phyloP scores from a whole-genome alignment of 352 stramenopile species.

The Thraustotheca clavata region DNA sequence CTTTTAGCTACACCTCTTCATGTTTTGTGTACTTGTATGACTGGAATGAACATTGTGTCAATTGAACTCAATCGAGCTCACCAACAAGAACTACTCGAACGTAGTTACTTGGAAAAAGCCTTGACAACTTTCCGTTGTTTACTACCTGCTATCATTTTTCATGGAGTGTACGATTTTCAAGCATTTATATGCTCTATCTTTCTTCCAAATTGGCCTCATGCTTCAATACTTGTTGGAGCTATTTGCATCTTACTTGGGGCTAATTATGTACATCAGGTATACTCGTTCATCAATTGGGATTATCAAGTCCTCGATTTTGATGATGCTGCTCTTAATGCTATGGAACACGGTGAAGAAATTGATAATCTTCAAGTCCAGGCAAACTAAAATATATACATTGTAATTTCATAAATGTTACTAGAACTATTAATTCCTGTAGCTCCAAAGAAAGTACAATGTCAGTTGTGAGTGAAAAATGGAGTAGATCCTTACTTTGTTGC shows the following conservation, averaged over 20 bases:
- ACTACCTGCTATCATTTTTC: conserved; percentile 37
- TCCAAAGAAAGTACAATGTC: too few species aligned
- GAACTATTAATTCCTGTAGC: too few species aligned
- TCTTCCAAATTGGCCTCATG: not conserved
- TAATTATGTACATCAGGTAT: not conserved
- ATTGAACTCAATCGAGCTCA: conserved; percentile 27
- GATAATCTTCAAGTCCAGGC: too few species aligned
- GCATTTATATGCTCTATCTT: conserved; percentile 28
- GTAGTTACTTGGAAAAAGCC: conserved; percentile 19
- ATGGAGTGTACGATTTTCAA: conserved; percentile 54
- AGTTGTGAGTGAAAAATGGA: too few species aligned
- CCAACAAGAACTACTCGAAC: conserved; percentile 16
- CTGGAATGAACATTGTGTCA: conserved; percentile 45
- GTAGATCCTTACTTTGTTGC: too few species aligned
- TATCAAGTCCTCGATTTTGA: not conserved
- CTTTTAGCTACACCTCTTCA: conserved; percentile 45
- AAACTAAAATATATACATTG: too few species aligned
- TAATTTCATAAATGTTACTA: too few species aligned
- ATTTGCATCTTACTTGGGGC: conserved; percentile 5
- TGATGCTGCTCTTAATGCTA: not conserved
- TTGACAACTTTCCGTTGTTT: conserved; percentile 33
- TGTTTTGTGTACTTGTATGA: conserved; percentile 52
- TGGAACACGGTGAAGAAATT: not conserved
- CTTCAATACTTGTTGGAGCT: not conserved
- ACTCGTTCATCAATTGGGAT: conserved; percentile 9